Evolutionary conservation across 2,329 filamentous ascomycete genomes (phyloP).

Genomic region (Aspergillus oerlinghausenensis): DNA sequence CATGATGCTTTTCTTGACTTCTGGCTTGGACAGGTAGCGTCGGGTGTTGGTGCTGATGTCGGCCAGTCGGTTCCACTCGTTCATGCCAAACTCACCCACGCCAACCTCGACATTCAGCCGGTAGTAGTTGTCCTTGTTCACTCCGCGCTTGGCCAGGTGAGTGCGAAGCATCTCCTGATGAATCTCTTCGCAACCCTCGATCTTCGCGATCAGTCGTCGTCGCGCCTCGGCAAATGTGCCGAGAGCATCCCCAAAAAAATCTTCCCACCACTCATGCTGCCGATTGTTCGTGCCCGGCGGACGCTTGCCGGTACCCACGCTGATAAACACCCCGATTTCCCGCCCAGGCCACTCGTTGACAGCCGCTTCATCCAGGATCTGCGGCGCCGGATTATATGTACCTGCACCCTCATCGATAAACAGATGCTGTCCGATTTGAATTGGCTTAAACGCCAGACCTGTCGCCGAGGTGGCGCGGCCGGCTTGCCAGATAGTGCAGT

Average conservation of each 20-base stretch:
- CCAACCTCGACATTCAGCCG: constrained; percentile 95
- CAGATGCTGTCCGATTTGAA: constrained; percentile 85
- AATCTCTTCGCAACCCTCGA: constrained; percentile 89
- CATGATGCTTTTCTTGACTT: constrained; percentile 72
- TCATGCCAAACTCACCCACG: constrained; percentile 97
- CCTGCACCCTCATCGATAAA: constrained; percentile 92
- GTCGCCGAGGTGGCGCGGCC: constrained; percentile 91
- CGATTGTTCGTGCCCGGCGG: constrained; percentile 64
- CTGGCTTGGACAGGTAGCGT: constrained; percentile 69
- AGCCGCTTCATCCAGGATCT: constrained; percentile 82
- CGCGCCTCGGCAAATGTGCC: constrained; percentile 90
- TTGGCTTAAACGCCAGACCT: constrained; percentile 90
- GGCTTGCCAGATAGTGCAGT: constrained; percentile 96
- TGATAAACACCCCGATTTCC: constrained; percentile 87
- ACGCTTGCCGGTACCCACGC: constrained; percentile 88
- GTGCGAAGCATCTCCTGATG: constrained; percentile 82
- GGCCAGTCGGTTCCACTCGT: constrained; percentile 90
- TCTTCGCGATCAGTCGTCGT: constrained; percentile 78
- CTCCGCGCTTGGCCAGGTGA: constrained; percentile 68
- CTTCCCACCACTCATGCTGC: constrained; percentile 84
- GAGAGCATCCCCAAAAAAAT: constrained; percentile 65
- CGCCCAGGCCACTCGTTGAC: constrained; percentile 93
- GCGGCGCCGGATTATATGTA: constrained; percentile 84
- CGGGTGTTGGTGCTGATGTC: constrained; percentile 92
- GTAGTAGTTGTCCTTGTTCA: constrained; percentile 88